These are phyloP conservation scores for Mortierella sp. DNA, from an alignment of 371 early-diverging fungal species.

Conservation along the genomic window DNA sequence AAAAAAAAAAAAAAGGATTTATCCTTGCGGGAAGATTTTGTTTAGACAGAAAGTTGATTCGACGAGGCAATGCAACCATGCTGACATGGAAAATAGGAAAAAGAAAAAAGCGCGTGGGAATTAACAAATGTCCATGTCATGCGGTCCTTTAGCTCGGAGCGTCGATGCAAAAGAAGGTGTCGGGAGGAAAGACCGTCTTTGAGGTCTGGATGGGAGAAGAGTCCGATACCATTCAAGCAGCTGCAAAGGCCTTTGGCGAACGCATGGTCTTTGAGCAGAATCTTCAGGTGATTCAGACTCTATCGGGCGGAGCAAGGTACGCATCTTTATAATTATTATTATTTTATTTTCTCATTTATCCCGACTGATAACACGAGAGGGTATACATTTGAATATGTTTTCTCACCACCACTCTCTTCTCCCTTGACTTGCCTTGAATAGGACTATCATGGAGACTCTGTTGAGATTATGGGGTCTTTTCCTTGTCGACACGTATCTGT, in stretches of 20 bases:
- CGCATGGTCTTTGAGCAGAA: constrained; percentile 64
- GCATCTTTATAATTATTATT: background rate
- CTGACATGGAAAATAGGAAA: background rate
- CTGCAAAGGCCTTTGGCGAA: constrained; percentile 69
- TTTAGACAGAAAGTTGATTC: too few relatives aligned
- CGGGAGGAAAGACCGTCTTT: constrained; percentile 57
- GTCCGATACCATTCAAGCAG: constrained; percentile 68
- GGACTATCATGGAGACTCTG: constrained; percentile 17
- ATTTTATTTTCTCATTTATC: background rate
- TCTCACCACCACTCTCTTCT: constrained; percentile 43
- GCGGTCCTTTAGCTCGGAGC: constrained; percentile 45
- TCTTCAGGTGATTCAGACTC: constrained; percentile 33
- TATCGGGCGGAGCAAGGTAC: constrained; percentile 33
- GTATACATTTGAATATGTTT: too few relatives aligned
- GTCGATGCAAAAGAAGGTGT: constrained; percentile 55
- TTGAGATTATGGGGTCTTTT: constrained; percentile 26
- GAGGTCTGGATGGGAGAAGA: constrained; percentile 79
- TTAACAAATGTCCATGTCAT: too few relatives aligned
- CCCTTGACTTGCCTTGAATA: constrained; percentile 15
- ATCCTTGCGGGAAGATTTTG: background rate
- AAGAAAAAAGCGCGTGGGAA: background rate
- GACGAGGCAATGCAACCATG: too few relatives aligned
- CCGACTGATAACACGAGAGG: background rate
- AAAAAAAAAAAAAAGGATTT: background rate
- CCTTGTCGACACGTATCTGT: constrained; percentile 55